phyloP scores from a whole-genome alignment of 106 monocot species.

The Allium cepa region DNA sequence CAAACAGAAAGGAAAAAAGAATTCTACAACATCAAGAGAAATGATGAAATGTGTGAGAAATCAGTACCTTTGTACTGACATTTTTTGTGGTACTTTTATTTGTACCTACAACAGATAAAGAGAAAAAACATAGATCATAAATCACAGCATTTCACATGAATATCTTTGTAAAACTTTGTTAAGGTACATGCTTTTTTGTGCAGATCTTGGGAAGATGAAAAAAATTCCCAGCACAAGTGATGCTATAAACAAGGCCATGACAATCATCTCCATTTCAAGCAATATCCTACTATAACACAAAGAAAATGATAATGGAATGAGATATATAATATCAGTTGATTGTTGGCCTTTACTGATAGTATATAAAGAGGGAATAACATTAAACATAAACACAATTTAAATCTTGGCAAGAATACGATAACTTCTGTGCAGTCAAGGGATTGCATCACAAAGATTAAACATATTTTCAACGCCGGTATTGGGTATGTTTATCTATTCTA shows the following conservation, averaged over 20 bases:
- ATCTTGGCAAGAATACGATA: too few species aligned
- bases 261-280: slow-evolving; percentile 8
- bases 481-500: too few species aligned
- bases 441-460: too few species aligned
- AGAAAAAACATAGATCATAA: not conserved
- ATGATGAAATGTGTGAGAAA: not conserved
- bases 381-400: too few species aligned
- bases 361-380: too few species aligned
- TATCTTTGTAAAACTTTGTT: not conserved
- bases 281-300: not conserved
- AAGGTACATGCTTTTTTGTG: not conserved
- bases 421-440: too few species aligned
- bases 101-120: not conserved
- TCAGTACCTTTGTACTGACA: not conserved
- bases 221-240: not conserved
- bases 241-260: not conserved
- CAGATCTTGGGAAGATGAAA: not conserved
- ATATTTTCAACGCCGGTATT: too few species aligned
- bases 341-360: too few species aligned
- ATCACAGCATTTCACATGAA: not conserved
- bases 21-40: not conserved
- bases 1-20: not conserved
- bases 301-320: too few species aligned
- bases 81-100: not conserved
- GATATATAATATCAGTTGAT: too few species aligned